These are phyloP conservation scores for Leishmania mexicana DNA, from an alignment of 208 protist species.

Conservation along the genomic window DNA sequence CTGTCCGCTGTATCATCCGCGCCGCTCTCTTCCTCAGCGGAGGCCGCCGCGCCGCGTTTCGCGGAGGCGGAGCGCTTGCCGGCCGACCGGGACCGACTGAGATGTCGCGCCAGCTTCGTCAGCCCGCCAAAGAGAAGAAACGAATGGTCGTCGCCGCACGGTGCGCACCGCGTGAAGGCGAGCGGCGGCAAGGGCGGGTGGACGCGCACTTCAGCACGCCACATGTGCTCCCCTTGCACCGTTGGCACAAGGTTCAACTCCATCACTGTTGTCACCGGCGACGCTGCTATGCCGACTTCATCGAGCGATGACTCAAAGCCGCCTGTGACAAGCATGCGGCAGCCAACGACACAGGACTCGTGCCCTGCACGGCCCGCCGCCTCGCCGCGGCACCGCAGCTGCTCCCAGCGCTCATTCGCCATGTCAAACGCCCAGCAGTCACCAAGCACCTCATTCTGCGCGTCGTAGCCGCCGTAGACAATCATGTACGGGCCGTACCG, in stretches of 20 bases:
- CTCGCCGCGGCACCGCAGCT: slow-evolving; percentile 45
- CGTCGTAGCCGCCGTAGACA: slow-evolving; percentile 80
- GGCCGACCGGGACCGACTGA: not conserved
- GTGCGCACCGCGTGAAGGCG: slow-evolving; percentile 53
- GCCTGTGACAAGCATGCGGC: slow-evolving; percentile 73
- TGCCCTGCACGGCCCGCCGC: slow-evolving; percentile 55
- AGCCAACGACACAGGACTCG: slow-evolving; percentile 69
- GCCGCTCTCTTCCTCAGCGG: slow-evolving; percentile 10
- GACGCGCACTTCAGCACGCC: slow-evolving; percentile 38
- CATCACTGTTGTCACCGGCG: slow-evolving; percentile 36
- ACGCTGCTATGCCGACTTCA: slow-evolving; percentile 20
- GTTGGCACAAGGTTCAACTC: slow-evolving; percentile 74
- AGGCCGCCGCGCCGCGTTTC: slow-evolving; percentile 2
- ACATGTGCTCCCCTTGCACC: slow-evolving; percentile 51
- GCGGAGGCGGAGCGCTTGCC: slow-evolving; percentile 16
- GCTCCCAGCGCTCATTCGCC: slow-evolving; percentile 79
- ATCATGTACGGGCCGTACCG: slow-evolving; percentile 85
- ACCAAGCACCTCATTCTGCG: slow-evolving; percentile 57
- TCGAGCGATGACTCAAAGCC: slow-evolving; percentile 70
- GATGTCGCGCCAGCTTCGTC: slow-evolving; percentile 31
- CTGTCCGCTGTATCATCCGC: not conserved
- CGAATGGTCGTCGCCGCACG: slow-evolving; percentile 80
- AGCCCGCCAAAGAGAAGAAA: slow-evolving; percentile 82
- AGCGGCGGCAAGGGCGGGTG: slow-evolving; percentile 57
- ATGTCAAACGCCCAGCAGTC: slow-evolving; percentile 87